phyloP scores from a whole-genome alignment of 768 basidiomycete species.

The Lentinula aciculospora region DNA sequence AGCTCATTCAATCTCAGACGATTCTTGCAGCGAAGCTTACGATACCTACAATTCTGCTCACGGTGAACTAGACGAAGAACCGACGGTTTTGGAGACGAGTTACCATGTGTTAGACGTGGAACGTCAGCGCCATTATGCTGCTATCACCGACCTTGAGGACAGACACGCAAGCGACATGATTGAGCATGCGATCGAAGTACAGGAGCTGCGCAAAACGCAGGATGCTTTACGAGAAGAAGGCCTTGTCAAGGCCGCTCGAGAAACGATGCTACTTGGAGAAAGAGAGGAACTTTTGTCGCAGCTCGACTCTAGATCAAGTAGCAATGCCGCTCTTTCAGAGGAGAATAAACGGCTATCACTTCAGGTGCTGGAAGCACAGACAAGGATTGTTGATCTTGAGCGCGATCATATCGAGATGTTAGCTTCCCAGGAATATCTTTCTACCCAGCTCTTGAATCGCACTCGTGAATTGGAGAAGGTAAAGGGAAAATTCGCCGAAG shows the following conservation, averaged over 20 bases:
- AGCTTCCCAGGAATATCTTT: neutral
- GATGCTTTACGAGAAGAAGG: neutral
- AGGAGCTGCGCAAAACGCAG: neutral
- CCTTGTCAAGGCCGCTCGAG: neutral
- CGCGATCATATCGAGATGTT: neutral
- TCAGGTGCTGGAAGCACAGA: neutral
- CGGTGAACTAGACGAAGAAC: neutral
- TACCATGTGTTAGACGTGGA: neutral
- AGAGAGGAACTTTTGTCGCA: neutral
- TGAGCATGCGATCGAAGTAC: neutral
- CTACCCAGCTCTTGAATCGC: neutral
- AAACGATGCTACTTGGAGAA: neutral
- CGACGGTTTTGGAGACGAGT: neutral
- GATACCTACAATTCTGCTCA: neutral
- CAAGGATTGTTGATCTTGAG: neutral
- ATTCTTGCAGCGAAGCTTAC: neutral
- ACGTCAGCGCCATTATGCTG: neutral
- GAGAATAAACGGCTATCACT: neutral
- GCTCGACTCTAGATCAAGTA: neutral
- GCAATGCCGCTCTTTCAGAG: neutral
- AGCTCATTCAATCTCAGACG: neutral
- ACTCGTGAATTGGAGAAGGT: neutral
- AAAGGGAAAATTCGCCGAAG: too few species aligned
- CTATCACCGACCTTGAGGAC: neutral
- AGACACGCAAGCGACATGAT: neutral